Percentiles rank a stretch among this genome's conserved stretches.
These are phyloP conservation scores for Chrysopogon serrulatus DNA, from an alignment of 176 grass and related monocot species.

Conservation along the genomic window DNA sequence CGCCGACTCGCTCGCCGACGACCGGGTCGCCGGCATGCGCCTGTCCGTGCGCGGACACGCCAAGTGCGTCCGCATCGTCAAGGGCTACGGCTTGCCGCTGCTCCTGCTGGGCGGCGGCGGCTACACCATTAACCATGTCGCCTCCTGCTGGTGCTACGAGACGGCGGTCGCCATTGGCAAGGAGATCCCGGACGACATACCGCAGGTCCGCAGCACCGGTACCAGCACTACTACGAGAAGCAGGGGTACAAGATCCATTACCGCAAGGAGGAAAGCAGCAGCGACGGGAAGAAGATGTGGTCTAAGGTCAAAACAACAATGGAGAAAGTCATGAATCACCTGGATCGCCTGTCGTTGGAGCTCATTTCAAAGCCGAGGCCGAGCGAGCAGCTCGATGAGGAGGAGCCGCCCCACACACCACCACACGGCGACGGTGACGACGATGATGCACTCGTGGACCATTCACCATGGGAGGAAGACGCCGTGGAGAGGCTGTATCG, in stretches of 20 bases:
- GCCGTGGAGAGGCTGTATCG: background rate
- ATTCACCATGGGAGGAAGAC: background rate
- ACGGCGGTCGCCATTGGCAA: slow-evolving; percentile 19
- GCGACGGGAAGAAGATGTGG: background rate
- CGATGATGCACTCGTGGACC: background rate
- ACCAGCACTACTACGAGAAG: background rate
- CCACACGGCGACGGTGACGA: background rate
- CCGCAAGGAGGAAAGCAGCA: background rate
- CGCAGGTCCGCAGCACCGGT: background rate
- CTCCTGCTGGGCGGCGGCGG: slow-evolving; percentile 60
- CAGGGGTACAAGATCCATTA: slow-evolving; percentile 20
- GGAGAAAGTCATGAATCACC: background rate
- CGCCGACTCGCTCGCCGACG: too few relatives aligned
- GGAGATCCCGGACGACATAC: slow-evolving; percentile 42
- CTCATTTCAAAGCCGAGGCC: background rate
- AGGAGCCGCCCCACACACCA: too few relatives aligned
- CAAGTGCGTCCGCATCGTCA: too few relatives aligned
- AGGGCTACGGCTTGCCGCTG: slow-evolving; percentile 24
- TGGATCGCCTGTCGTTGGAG: background rate
- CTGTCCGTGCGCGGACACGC: too few relatives aligned
- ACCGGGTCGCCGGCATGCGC: too few relatives aligned
- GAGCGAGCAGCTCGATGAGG: background rate
- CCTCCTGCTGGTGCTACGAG: background rate
- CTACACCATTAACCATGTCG: too few relatives aligned
- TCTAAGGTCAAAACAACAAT: background rate